Evolutionary conservation across 805 yeast species (phyloP), one percentile per base, ranked within the genome.

Genomic region (Candida awuae): DNA sequence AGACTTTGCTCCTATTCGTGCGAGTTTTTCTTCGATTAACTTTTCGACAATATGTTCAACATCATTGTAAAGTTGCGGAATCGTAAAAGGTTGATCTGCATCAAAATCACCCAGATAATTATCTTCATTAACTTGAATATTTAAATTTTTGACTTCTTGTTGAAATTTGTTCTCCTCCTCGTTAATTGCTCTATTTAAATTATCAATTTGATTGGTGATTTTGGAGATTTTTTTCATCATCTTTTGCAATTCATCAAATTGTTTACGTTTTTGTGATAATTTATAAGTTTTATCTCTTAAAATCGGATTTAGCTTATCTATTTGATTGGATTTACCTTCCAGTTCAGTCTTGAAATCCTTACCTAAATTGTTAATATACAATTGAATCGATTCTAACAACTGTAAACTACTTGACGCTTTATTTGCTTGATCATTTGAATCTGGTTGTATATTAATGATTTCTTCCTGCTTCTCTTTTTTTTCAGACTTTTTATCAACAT

Each of bases 81-180:
- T 72, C 35, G 82, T 70, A 59, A 85, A 90, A n/a, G 96, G 95
- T 53, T 84, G 90, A 60, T 88, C 97, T 0, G 95, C 90, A 58
- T 83, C 90, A 51, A 77, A 80, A 41, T 71, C 77, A 19, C 77
- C 80, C 18, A 71, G 72, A 44, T 59, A 68, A 48, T 56, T 53
- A 52, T 51, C 64, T 59, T 54, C 59, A 31, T 46, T 51, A 22
- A 58, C 32, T n/a, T 62, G 55, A 32, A 58, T 40, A 14, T 59
- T 56, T 21, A 61, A 44, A 29, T 52, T 51, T 36, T 58, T 51
- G 1, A 59, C 56, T 33, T 59, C 63, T 34, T 66, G 63, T 26
- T 65, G 54, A 58, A 81, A 82, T 41, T 68, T 65, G 16, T 62
- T 61, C 43, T 80, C 79, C 46, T 83, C 88, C 35, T 75, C 81